phyloP scores from a whole-genome alignment of 805 yeast species.

The Wickerhamiella shivajii region DNA sequence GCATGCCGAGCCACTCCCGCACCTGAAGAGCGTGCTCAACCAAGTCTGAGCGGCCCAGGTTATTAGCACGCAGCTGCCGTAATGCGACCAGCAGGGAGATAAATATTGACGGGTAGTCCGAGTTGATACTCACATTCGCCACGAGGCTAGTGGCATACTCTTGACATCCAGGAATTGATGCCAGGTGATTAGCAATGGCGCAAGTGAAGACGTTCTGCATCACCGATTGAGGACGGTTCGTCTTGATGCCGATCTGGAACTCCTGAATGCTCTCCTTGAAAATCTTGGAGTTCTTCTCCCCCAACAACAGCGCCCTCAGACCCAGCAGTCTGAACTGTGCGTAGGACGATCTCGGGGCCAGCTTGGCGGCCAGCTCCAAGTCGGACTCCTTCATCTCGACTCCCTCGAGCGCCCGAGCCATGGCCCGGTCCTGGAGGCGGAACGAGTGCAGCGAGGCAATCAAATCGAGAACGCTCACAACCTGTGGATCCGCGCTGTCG shows the following conservation, averaged over 20 bases:
- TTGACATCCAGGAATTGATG: neutral
- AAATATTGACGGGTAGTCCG: neutral
- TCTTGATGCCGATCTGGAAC: too few relatives aligned
- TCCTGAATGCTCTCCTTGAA: neutral
- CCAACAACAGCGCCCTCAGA: neutral
- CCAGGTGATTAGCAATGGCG: slow-evolving; percentile 2
- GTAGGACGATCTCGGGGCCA: slow-evolving; percentile 1
- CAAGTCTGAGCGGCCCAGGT: slow-evolving; percentile 5
- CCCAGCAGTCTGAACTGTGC: neutral
- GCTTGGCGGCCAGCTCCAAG: neutral
- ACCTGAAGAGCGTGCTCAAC: slow-evolving; percentile 2
- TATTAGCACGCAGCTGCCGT: neutral
- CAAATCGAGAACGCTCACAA: slow-evolving; percentile 1
- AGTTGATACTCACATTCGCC: neutral
- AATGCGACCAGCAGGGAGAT: slow-evolving; percentile 3
- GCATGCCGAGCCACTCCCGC: slow-evolving; percentile 7
- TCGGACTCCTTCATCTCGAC: neutral
- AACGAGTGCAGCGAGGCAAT: slow-evolving; percentile 3
- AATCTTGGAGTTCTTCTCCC: neutral
- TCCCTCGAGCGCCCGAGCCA: neutral
- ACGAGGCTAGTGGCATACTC: slow-evolving; percentile 2
- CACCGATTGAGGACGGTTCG: slow-evolving; percentile 1
- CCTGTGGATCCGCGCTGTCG: slow-evolving; percentile 3
- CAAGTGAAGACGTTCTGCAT: slow-evolving; percentile 2
- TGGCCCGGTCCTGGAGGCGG: slow-evolving; percentile 2